phyloP scores from a whole-genome alignment of 345 rosid genomes.

The Mangifera indica region DNA sequence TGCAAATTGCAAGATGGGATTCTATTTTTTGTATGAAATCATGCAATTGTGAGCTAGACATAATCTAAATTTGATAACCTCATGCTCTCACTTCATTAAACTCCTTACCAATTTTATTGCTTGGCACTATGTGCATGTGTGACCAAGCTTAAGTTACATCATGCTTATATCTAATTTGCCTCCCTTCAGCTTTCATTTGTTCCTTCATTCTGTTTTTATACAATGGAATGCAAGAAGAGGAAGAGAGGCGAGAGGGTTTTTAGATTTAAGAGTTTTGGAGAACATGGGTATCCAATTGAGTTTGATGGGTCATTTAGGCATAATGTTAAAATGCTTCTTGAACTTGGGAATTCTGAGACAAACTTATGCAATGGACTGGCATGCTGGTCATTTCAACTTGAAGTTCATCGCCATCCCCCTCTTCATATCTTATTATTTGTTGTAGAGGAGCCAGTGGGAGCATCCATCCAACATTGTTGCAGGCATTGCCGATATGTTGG shows the following conservation, averaged over 20 bases:
- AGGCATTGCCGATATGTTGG: conserved; percentile 83
- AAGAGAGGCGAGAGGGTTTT: conserved; percentile 74
- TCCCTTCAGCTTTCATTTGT: background rate
- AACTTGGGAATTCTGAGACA: conserved; percentile 57
- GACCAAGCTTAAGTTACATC: conserved; percentile 19
- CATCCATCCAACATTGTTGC: conserved; percentile 56
- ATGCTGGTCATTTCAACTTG: conserved; percentile 90
- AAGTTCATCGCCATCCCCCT: conserved; percentile 75
- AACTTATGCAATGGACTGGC: conserved; percentile 35
- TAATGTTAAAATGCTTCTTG: conserved; percentile 59
- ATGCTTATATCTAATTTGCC: conserved; percentile 13
- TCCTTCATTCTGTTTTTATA: background rate
- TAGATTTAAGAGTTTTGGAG: conserved; percentile 72
- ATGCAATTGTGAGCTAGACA: conserved; percentile 43
- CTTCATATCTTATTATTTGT: conserved; percentile 63
- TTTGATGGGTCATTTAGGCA: conserved; percentile 57
- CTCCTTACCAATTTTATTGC: conserved; percentile 41
- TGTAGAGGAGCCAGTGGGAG: conserved; percentile 68
- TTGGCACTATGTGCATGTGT: conserved; percentile 46
- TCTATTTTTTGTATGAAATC: conserved; percentile 20
- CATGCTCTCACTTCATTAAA: conserved; percentile 23
- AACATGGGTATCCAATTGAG: conserved; percentile 66
- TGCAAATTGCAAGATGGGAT: no score
- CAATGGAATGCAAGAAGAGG: conserved; percentile 51
- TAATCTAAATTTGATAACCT: conserved; percentile 22